Evolutionary conservation across 1,139 yeast genomes (phyloP).

Genomic region (Pneumocystis sp.): DNA sequence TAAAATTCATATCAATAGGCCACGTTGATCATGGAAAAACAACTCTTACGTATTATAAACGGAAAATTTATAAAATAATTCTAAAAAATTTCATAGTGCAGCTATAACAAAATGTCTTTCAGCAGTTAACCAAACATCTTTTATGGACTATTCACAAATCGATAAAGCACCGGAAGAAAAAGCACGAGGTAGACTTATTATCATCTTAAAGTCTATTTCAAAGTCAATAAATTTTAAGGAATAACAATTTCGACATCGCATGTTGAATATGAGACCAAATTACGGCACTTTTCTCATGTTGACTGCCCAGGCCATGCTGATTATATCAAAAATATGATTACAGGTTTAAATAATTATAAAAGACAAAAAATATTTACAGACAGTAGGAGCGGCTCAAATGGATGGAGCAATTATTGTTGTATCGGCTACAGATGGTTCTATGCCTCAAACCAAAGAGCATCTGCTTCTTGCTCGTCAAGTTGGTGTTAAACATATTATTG

Average conservation of each 20-base stretch:
- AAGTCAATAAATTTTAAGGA: background rate
- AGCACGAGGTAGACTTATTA: slow-evolving; percentile 59
- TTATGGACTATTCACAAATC: slow-evolving; percentile 83
- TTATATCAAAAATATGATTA: slow-evolving; percentile 96
- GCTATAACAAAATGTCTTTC: slow-evolving; percentile 94
- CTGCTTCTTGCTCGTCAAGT: slow-evolving; percentile 96
- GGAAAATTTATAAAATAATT: background rate
- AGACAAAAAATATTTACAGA: background rate
- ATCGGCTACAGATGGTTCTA: slow-evolving; percentile 97
- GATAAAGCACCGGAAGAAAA: slow-evolving; percentile 99
- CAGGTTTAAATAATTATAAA: slow-evolving; percentile 34
- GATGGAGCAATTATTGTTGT: slow-evolving; percentile 99
- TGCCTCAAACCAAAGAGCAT: slow-evolving; percentile 99
- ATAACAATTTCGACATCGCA: slow-evolving; percentile 96
- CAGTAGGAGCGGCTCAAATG: slow-evolving; percentile 76
- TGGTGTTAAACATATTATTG: slow-evolving; percentile 96
- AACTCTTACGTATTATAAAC: slow-evolving; percentile 44
- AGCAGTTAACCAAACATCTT: slow-evolving; percentile 76
- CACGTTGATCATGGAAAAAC: slow-evolving; percentile 99
- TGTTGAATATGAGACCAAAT: slow-evolving; percentile 84
- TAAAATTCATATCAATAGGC: slow-evolving; percentile 38
- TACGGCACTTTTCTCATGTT: slow-evolving; percentile 91
- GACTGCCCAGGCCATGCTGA: slow-evolving; percentile 99
- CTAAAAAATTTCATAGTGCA: slow-evolving; percentile 29
- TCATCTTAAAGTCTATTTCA: background rate